Percentiles rank a stretch among this genome's conserved stretches.
Conservation (phyloP, 352 stramenopile species). For the Peronospora belbahrii region DNA sequence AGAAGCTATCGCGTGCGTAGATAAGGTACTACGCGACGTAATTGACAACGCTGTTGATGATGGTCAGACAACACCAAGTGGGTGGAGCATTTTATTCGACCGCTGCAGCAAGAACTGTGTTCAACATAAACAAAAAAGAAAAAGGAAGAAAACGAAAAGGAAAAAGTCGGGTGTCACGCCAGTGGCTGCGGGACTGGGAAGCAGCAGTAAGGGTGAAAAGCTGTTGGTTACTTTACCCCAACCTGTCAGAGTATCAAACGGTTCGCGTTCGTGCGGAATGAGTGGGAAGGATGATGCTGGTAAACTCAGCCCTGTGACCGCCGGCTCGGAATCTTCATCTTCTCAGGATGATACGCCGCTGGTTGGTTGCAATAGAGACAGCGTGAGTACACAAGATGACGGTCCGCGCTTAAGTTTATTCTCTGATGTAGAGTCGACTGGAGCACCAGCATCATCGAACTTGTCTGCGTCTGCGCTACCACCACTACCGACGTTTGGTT, state of each 20-base stretch:
- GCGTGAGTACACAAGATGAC: slow-evolving; percentile 13
- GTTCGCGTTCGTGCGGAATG: neutral
- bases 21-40: slow-evolving; percentile 31
- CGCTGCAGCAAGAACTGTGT: neutral
- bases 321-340: slow-evolving; percentile 22
- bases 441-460: slow-evolving; percentile 9
- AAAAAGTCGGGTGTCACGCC: slow-evolving; percentile 7
- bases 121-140: slow-evolving; percentile 20
- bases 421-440: slow-evolving; percentile 28
- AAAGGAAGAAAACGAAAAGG: slow-evolving; percentile 26
- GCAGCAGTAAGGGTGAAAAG: neutral
- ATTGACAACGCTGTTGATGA: slow-evolving; percentile 31
- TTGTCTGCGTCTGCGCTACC: slow-evolving; percentile 24
- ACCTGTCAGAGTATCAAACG: slow-evolving; percentile 1
- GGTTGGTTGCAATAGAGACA: slow-evolving; percentile 14
- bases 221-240: slow-evolving; percentile 1
- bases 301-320: slow-evolving; percentile 19
- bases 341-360: slow-evolving; percentile 15
- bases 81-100: slow-evolving; percentile 8
- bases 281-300: slow-evolving; percentile 12
- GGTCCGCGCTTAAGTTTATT: slow-evolving; percentile 31
- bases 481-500: slow-evolving; percentile 31
- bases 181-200: neutral
- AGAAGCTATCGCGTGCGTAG: slow-evolving; percentile 15
- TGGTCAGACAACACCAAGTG: slow-evolving; percentile 9